Base-by-base conservation (phyloP, 2,329 filamentous ascomycete species). In the Talaromyces sp. region DNA sequence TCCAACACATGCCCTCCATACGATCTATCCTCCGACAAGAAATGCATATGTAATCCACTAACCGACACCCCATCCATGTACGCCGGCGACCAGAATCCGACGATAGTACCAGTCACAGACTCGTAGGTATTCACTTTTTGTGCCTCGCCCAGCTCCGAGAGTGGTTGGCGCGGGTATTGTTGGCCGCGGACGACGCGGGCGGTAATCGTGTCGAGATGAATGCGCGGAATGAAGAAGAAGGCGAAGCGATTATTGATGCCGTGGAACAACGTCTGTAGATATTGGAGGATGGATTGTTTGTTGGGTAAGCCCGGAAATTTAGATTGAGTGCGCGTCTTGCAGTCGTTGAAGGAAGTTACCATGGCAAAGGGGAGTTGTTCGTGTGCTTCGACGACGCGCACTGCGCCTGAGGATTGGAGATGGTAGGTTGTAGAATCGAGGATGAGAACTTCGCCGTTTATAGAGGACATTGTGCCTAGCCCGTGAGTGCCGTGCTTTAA, bases 381-480 rank as follows among this genome's bases (percentile, higher is more conserved):
- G 25, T 64, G 61, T 22, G 15, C 47, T 10, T 64, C 56, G 13
- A 64, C 65, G 15, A 67, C 22, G 19, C 65, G 65, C 5, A 67
- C 61, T 0, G 45, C 29, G 29, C 65, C 61, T 2, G 61, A 53
- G 13, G 65, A 40, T 40, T 63, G 60, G 27, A 67, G 27, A 40
- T 67, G 65, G 49, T 67, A 67, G 7, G 65, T 51, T 25, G 29
- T 58, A 22, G 54, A 60, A 56, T 67, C 61, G 56, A 67, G 61
- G 6, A 67, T 63, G 22, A 67, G 56, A n/a, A 67, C 65, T 22
- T 67, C 65, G 36, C 65, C 65, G 56, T 67, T 67, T 47, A 67
- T 67, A 17, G 61, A 67, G 8, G 56, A 47, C 65, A 67, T 67
- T 29, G 65, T 67, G 7, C 65, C 65, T 10, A 67, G 38, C 1